Base-by-base conservation (phyloP, 257 asterid species). In the Galeopsis tetrahit region DNA sequence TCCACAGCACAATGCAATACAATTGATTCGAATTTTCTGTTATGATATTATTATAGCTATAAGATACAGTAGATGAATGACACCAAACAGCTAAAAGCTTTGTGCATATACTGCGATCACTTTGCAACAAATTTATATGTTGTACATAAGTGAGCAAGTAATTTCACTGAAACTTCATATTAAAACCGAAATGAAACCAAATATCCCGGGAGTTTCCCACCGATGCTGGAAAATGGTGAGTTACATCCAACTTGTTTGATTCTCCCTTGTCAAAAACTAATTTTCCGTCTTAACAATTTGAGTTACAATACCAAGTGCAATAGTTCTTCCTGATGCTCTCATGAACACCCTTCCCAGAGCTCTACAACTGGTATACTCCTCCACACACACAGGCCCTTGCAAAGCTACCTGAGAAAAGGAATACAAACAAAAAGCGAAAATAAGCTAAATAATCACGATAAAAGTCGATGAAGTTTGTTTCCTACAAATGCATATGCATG, bases 291-390 rank as follows among this genome's bases (percentile, higher is more conserved):
- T 63, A 59, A 84, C 63, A 38, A 85, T 72, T 69, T 72, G 79
- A 34, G 96, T 89, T 42, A 93, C 95, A 58, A 93, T 80, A 72
- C 98, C 97, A 36, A 94, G 87, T 34, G 97, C 99, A 72, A 94
- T 62, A 3, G 95, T 88, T 80, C 95, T 88, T 75, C 99, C 99
- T 14, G 82, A 82, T 63, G 96, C 79, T 87, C 97, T 81, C 7
- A 94, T 92, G 52, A 91, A 94, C 32, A 83, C 97, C 83, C 96
- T 85, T 71, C 99, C 99, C 51, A 94, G 78, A 73, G 87, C 87
- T 87, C 83, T 87, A 79, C 86, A 85, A 10, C 60, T 85, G 15
- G 79, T 73, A 65, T 88, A 90, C 82, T 85, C 97, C 70, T 91
- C 90, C 31, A 90, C 94, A n/a, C 99, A 89, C 32, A 94, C 88